Evolutionary conservation across 208 protist genomes (phyloP).

Genomic region (Acanthamoeba triangularis): DNA sequence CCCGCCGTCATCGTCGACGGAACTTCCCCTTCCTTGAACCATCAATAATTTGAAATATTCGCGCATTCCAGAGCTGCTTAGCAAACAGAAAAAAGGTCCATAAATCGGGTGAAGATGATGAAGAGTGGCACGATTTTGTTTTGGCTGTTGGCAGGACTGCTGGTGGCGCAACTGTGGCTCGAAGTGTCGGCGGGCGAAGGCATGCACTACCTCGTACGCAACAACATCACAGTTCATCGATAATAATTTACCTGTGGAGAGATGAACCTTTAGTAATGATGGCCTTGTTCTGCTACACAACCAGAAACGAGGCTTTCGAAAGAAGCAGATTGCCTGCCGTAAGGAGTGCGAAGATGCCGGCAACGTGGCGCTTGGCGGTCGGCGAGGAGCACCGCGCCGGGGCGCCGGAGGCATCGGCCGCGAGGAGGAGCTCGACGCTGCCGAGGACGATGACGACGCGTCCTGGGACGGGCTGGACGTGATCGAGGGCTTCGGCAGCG

Average conservation of each 20-base stretch:
- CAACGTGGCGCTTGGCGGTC: too few species aligned
- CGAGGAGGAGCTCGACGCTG: not conserved
- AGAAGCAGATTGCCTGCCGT: not conserved
- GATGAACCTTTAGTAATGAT: not conserved
- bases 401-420: too few species aligned
- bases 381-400: too few species aligned
- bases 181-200: not conserved
- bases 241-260: not conserved
- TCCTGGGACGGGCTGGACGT: not conserved
- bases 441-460: not conserved
- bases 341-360: not conserved
- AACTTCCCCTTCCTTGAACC: too few species aligned
- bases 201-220: constrained; percentile 22
- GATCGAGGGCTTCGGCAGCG: not conserved
- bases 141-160: not conserved
- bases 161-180: not conserved
- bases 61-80: too few species aligned
- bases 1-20: too few species aligned
- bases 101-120: not conserved
- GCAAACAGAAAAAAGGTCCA: too few species aligned
- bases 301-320: not conserved
- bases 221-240: not conserved
- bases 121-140: not conserved
- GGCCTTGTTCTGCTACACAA: not conserved
- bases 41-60: too few species aligned